These are phyloP conservation scores for Colletotrichum salicis DNA, from an alignment of 2,329 filamentous ascomycete species.

Conservation along the genomic window DNA sequence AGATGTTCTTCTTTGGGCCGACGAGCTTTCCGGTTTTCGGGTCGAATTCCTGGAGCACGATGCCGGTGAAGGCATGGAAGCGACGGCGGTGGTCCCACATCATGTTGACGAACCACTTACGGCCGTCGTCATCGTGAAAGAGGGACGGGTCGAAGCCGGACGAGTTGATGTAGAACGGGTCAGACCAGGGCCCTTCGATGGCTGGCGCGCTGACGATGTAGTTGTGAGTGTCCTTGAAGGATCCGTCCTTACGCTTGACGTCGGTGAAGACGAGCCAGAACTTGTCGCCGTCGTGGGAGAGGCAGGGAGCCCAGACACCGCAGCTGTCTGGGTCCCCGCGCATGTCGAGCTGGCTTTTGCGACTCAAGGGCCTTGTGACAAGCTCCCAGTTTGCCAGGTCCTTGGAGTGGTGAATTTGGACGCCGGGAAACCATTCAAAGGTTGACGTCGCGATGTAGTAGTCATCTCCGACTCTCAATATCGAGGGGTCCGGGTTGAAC, in stretches of 20 bases:
- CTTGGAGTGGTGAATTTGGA: conserved; percentile 64
- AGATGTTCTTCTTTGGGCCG: conserved; percentile 66
- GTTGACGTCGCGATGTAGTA: conserved; percentile 68
- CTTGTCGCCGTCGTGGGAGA: conserved; percentile 67
- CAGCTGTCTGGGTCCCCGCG: conserved; percentile 69
- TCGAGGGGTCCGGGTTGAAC: conserved; percentile 67
- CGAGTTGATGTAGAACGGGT: conserved; percentile 68
- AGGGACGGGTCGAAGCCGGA: conserved; percentile 72
- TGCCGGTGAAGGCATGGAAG: conserved; percentile 63
- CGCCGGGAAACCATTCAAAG: conserved; percentile 66
- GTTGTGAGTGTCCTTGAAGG: conserved; percentile 72
- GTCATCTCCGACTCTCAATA: conserved; percentile 61
- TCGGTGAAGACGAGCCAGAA: conserved; percentile 75
- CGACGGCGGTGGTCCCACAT: conserved; percentile 63
- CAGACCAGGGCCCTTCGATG: conserved; percentile 71
- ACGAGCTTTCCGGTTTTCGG: conserved; percentile 59
- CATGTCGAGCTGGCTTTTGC: conserved; percentile 65
- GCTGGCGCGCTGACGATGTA: conserved; percentile 67
- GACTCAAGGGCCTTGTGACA: conserved; percentile 56
- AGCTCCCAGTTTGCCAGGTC: conserved; percentile 65
- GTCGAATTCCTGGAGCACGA: conserved; percentile 68
- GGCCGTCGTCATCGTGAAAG: conserved; percentile 67
- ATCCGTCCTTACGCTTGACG: conserved; percentile 74
- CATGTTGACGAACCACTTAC: conserved; percentile 69
- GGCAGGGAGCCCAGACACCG: conserved; percentile 73